Conservation (phyloP, 257 asterid species). For the Nyctanthes arbortristis region DNA sequence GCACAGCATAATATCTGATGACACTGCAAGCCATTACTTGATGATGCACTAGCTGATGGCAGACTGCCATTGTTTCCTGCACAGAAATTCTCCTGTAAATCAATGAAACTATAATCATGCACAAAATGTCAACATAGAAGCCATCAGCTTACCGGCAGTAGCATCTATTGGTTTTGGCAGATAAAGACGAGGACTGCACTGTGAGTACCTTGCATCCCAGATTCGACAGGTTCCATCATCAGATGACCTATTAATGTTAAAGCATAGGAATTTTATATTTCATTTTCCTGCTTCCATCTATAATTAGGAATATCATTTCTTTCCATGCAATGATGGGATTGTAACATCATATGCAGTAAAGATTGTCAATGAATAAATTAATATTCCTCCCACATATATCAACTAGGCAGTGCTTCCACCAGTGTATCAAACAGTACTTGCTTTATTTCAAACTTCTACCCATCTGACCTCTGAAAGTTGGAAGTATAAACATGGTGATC, state of each 20-base stretch:
- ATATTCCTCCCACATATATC: too few relatives aligned
- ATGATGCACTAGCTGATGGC: conserved; percentile 50
- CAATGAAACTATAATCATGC: conserved; percentile 26
- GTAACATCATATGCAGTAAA: too few relatives aligned
- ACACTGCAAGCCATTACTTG: conserved; percentile 44
- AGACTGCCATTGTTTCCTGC: conserved; percentile 62
- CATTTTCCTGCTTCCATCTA: too few relatives aligned
- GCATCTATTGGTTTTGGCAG: conserved; percentile 69
- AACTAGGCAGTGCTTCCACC: too few relatives aligned
- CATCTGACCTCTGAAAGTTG: background rate
- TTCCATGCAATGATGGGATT: too few relatives aligned
- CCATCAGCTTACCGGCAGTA: conserved; percentile 54
- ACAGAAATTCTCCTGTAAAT: conserved; percentile 26
- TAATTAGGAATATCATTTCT: too few relatives aligned
- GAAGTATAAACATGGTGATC: conserved; percentile 16
- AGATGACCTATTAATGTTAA: conserved; percentile 69
- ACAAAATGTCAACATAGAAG: conserved; percentile 20
- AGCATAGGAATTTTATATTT: conserved; percentile 10
- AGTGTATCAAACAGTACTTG: background rate
- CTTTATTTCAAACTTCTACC: conserved; percentile 4
- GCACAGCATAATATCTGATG: conserved; percentile 94
- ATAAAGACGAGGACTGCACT: conserved; percentile 72
- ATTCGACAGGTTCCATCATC: conserved; percentile 97
- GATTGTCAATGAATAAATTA: too few relatives aligned
- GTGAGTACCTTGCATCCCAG: conserved; percentile 94